phyloP scores from a whole-genome alignment of 768 basidiomycete genomes.

The Xanthoconium purpureum region DNA sequence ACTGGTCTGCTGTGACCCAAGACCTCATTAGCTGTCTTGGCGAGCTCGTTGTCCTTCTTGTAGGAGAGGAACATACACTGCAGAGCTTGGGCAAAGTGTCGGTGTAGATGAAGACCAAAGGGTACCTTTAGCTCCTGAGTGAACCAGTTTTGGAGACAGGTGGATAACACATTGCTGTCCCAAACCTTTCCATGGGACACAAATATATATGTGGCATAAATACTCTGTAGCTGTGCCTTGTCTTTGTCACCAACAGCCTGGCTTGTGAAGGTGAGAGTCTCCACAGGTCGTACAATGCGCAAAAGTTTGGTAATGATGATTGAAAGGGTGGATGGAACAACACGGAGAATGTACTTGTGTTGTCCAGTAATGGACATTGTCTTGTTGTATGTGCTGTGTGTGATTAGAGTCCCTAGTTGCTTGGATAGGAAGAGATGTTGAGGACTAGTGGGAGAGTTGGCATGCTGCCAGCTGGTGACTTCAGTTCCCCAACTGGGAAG shows the following conservation, averaged over 20 bases:
- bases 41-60: no score
- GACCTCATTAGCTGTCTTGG: no score
- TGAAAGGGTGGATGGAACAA: not conserved
- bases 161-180: not conserved
- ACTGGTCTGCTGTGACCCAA: no score
- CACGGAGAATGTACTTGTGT: not conserved
- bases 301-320: not conserved
- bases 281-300: not conserved
- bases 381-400: not conserved
- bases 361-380: not conserved
- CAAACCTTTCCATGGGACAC: not conserved
- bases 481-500: not conserved
- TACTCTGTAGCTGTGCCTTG: not conserved
- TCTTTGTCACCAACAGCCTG: no score
- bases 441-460: not conserved
- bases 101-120: not conserved
- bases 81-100: not conserved
- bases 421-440: not conserved
- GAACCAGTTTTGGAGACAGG: not conserved
- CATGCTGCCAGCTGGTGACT: not conserved
- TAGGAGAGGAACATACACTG: not conserved
- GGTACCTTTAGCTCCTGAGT: not conserved
- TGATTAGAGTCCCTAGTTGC: not conserved
- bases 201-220: not conserved
- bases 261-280: not conserved